Evolutionary conservation across 371 early-diverging fungal genomes (phyloP).

Genomic region (Mortierella sp.): DNA sequence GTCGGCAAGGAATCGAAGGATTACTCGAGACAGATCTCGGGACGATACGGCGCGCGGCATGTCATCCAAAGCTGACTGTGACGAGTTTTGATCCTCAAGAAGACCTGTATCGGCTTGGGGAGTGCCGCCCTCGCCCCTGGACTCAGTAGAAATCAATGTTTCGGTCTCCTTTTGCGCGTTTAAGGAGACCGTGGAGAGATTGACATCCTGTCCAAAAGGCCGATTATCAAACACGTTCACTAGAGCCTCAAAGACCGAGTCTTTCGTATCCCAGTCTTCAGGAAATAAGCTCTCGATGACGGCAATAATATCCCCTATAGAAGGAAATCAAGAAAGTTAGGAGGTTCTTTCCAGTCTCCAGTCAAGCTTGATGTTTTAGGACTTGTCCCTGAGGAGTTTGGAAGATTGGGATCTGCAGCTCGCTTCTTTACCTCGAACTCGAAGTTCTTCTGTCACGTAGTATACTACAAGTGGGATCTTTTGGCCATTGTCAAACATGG

Average conservation of each 20-base stretch:
- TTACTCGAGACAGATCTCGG: constrained; percentile 15
- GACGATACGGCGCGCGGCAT: constrained; percentile 1
- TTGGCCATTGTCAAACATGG: constrained; percentile 22
- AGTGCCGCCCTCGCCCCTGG: no score
- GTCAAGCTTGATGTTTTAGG: no score
- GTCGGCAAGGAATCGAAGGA: constrained; percentile 29
- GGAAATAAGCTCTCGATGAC: constrained; percentile 12
- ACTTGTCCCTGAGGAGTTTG: no score
- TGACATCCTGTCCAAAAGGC: constrained; percentile 25
- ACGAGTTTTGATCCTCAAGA: no score
- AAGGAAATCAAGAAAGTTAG: neutral
- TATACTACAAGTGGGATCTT: constrained; percentile 26
- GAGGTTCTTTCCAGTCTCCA: no score
- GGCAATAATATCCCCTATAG: neutral
- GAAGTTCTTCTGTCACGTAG: constrained; percentile 25
- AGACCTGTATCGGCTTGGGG: no score
- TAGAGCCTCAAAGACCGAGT: constrained; percentile 15
- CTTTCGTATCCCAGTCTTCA: constrained; percentile 13
- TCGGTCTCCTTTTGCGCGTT: neutral
- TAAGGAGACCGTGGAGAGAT: neutral
- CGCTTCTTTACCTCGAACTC: constrained; percentile 21
- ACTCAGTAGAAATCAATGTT: neutral
- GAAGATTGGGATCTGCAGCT: no score
- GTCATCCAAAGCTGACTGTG: no score
- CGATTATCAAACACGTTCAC: constrained; percentile 15